phyloP scores from a whole-genome alignment of 306 rosid genomes.

The Sesbania bispinosa region DNA sequence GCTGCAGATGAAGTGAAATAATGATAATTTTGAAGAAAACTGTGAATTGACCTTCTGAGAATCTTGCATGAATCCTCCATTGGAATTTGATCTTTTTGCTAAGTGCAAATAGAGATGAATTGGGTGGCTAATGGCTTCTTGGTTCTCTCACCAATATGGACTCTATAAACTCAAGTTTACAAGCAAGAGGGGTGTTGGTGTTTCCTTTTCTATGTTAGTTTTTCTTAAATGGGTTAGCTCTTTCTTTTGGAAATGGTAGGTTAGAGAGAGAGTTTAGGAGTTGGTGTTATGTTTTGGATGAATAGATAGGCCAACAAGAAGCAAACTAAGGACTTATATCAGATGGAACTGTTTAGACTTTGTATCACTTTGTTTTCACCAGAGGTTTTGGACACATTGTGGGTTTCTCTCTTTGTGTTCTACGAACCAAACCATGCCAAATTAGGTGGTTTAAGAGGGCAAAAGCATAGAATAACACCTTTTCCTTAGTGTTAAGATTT shows the following conservation, averaged over 20 bases:
- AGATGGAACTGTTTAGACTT: constrained; percentile 41
- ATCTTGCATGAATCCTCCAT: constrained; percentile 69
- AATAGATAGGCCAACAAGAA: constrained; percentile 87
- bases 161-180: constrained; percentile 20
- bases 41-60: constrained; percentile 64
- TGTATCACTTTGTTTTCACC: constrained; percentile 57
- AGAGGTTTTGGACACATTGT: constrained; percentile 35
- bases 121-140: constrained; percentile 25
- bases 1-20: constrained; percentile 64
- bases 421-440: constrained; percentile 15
- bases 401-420: constrained; percentile 29
- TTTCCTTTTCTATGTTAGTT: constrained; percentile 22
- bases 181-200: constrained; percentile 27
- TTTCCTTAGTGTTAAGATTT: constrained; percentile 25
- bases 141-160: constrained; percentile 22
- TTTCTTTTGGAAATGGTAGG: constrained; percentile 35
- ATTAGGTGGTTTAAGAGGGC: constrained; percentile 18
- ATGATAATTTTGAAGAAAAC: constrained; percentile 75
- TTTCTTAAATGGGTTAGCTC: constrained; percentile 30
- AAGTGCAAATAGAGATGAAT: too few species aligned
- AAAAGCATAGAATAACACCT: background rate
- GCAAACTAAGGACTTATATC: constrained; percentile 39
- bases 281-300: constrained; percentile 48
- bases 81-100: too few species aligned
- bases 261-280: constrained; percentile 34